Base-by-base conservation (phyloP, 345 rosid genomes). In the Abelmoschus esculentus region DNA sequence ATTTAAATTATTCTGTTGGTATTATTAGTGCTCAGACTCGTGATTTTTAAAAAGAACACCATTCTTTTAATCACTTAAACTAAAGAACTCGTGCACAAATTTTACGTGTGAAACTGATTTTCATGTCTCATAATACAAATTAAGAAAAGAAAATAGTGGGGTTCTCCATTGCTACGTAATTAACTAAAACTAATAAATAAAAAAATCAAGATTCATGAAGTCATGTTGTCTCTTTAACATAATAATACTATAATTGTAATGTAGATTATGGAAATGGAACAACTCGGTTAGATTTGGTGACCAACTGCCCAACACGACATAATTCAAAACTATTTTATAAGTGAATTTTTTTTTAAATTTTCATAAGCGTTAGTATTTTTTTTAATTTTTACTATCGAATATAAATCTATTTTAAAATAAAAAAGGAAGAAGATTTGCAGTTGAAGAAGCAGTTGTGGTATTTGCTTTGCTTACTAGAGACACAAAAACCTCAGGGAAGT, bases 401-500 rank as follows among this genome's bases (percentile, higher is more conserved):
- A 42, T 7, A 8, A 36, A 49, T 50, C 6, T 0, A 34, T 5
- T 34, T 34, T 7, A 26, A 58, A 22, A 18, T 3, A 11, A 12
- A 44, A 8, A 12, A 8, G 1, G 18, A 13, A 46, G 14, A 8
- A 70, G 66, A 70, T 59, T 59, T 46, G 66, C 73, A 49, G 67
- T 77, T 75, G 79, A 76, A 55, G 83, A 69, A 52, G 82, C 84
- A 58, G 82, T 82, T 53, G 84, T 49, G 14, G 50, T 66, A 52
- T 72, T 60, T 15, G 67, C 82, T 72, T 83, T 81, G 87, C 86
- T 87, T 84, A 22, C 69, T 77, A 34, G 1, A 54, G 53, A 83
- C 76, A 80, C 85, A 76, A 80, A 69, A 80, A 74, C 82, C 82
- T 70, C 75, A 72, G 70, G 79, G 77, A 80, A 80, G 92, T 89